Conservation (phyloP, 106 monocot species). For the Cymbidium sinense region DNA sequence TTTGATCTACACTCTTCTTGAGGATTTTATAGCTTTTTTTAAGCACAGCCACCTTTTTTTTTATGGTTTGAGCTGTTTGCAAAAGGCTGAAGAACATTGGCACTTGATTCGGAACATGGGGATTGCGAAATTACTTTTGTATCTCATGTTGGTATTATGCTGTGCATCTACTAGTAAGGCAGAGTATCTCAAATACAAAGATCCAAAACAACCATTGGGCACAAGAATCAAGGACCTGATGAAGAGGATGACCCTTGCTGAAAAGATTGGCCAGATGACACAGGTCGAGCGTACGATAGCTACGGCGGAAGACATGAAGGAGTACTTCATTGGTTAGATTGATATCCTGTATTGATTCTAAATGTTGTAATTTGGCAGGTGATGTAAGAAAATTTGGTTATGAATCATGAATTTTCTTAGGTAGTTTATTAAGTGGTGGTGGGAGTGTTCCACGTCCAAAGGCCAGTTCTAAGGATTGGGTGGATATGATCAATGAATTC, state of each 20-base stretch:
- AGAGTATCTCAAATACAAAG: constrained; percentile 41
- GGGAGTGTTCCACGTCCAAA: constrained; percentile 38
- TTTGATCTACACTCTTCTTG: too few relatives aligned
- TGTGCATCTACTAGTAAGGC: not conserved
- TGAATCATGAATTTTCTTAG: constrained; percentile 11
- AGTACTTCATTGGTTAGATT: constrained; percentile 17
- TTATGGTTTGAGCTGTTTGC: not conserved
- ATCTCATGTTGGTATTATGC: not conserved
- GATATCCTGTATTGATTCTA: not conserved
- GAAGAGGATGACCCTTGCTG: constrained; percentile 52
- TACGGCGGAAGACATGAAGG: constrained; percentile 32
- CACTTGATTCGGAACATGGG: not conserved
- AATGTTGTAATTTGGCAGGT: not conserved
- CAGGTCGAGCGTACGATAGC: constrained; percentile 55
- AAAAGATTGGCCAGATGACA: constrained; percentile 77
- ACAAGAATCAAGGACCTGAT: constrained; percentile 45
- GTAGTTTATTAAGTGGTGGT: constrained; percentile 64
- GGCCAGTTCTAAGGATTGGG: constrained; percentile 45
- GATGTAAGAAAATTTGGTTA: not conserved
- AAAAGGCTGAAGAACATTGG: too few relatives aligned
- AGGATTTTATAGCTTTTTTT: too few relatives aligned
- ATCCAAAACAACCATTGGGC: constrained; percentile 40
- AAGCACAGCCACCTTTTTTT: too few relatives aligned
- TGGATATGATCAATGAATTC: constrained; percentile 39
- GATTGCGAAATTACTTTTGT: not conserved